Conservation (phyloP, 257 asterid genomes). For the Ajuga chamaepitys region DNA sequence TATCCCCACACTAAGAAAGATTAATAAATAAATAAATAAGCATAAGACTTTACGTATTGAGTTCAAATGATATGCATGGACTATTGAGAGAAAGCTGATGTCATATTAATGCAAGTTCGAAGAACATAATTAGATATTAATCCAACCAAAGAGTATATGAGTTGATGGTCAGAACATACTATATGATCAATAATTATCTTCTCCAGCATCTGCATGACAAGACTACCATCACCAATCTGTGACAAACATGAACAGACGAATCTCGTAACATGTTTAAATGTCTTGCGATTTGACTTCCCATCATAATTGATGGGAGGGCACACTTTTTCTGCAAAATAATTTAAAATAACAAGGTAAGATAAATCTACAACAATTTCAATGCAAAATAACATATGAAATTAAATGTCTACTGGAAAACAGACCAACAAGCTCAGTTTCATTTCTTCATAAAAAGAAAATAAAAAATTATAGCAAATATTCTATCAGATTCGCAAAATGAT, state of each 20-base stretch:
- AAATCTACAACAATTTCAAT: not conserved
- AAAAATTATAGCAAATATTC: not conserved
- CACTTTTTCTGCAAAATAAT: constrained; percentile 41
- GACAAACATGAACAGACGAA: constrained; percentile 50
- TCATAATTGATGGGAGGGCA: constrained; percentile 22
- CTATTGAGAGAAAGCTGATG: not conserved
- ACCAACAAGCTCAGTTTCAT: not conserved
- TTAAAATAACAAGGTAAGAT: constrained; percentile 12
- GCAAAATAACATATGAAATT: not conserved
- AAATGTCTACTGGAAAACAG: not conserved
- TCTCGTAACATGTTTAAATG: constrained; percentile 45
- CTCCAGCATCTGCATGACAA: constrained; percentile 70
- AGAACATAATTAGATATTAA: not conserved
- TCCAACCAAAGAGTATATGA: not conserved
- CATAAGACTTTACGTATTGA: not conserved
- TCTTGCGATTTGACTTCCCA: constrained; percentile 40
- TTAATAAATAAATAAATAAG: not conserved
- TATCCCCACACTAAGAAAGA: constrained; percentile 43
- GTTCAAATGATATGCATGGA: not conserved
- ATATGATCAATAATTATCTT: constrained; percentile 54
- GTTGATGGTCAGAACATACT: constrained; percentile 36
- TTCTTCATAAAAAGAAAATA: too few relatives aligned
- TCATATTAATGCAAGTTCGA: not conserved
- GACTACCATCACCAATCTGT: constrained; percentile 58
- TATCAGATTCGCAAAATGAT: too few relatives aligned